phyloP scores from a whole-genome alignment of 2,329 filamentous ascomycete genomes.

The Tolypocladium tropicale region DNA sequence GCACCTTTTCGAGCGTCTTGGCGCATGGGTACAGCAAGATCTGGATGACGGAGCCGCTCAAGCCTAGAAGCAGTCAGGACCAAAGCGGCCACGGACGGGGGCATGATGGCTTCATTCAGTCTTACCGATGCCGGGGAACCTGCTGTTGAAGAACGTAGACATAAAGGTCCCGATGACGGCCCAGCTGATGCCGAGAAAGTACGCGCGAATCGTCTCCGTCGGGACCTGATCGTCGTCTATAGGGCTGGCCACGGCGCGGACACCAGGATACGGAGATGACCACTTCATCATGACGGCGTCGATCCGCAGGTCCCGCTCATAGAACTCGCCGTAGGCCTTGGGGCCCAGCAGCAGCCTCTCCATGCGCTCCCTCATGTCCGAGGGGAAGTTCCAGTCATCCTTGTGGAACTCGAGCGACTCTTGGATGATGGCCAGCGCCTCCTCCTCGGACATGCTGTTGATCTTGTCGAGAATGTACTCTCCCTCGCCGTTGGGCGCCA shows the following conservation, averaged over 20 bases:
- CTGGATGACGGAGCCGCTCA: conserved; percentile 28
- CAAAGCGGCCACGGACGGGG: background rate
- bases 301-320: conserved; percentile 28
- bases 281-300: conserved; percentile 29
- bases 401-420: conserved; percentile 27
- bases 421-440: conserved; percentile 27
- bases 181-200: conserved; percentile 24
- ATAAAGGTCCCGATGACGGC: conserved; percentile 18
- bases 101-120: background rate
- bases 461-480: conserved; percentile 29
- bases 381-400: conserved; percentile 34
- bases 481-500: conserved; percentile 30
- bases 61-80: conserved; percentile 9
- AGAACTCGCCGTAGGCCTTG: conserved; percentile 28
- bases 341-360: conserved; percentile 23
- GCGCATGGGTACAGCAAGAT: conserved; percentile 37
- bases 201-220: conserved; percentile 30
- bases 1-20: conserved; percentile 27
- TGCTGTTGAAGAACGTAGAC: conserved; percentile 28
- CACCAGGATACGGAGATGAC: conserved; percentile 31
- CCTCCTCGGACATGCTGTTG: conserved; percentile 30
- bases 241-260: conserved; percentile 27
- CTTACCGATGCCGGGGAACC: conserved; percentile 25
- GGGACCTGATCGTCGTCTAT: conserved; percentile 23
- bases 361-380: conserved; percentile 31